These are phyloP conservation scores for Asclepias syriaca DNA, from an alignment of 257 asterid genomes.

Conservation along the genomic window DNA sequence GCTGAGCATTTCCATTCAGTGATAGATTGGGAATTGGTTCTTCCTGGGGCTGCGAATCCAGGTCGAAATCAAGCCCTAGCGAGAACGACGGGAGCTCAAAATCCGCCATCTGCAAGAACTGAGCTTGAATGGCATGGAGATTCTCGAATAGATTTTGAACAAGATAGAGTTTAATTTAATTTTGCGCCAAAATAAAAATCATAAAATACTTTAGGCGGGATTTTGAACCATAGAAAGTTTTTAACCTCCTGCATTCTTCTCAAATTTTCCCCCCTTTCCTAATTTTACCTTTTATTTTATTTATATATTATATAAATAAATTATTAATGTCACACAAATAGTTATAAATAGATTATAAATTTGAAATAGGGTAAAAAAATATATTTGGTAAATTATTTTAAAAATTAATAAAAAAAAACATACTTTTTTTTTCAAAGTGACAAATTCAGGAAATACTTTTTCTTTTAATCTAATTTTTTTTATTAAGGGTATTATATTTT, in stretches of 20 bases:
- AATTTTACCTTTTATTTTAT: too few relatives aligned
- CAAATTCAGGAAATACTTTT: too few relatives aligned
- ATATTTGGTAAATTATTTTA: too few relatives aligned
- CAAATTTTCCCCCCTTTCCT: not conserved
- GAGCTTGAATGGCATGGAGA: not conserved
- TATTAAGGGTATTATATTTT: too few relatives aligned
- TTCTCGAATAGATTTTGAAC: not conserved
- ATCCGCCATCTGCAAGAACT: constrained; percentile 38
- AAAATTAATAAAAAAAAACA: too few relatives aligned
- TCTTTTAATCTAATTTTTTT: too few relatives aligned
- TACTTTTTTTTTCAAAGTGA: too few relatives aligned
- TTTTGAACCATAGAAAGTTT: not conserved
- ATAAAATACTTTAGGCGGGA: constrained; percentile 9
- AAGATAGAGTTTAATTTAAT: not conserved
- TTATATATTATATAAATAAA: too few relatives aligned
- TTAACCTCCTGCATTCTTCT: not conserved
- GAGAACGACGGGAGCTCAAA: constrained; percentile 73
- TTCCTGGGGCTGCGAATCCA: constrained; percentile 40
- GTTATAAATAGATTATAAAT: too few relatives aligned
- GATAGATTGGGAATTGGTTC: constrained; percentile 19
- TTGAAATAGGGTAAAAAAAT: too few relatives aligned
- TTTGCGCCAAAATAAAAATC: constrained; percentile 9
- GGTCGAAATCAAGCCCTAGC: constrained; percentile 72
- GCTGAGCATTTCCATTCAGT: constrained; percentile 3
- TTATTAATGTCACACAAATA: too few relatives aligned